Evolutionary conservation across 805 yeast species (phyloP).

Genomic region (Starmera dryadoides): DNA sequence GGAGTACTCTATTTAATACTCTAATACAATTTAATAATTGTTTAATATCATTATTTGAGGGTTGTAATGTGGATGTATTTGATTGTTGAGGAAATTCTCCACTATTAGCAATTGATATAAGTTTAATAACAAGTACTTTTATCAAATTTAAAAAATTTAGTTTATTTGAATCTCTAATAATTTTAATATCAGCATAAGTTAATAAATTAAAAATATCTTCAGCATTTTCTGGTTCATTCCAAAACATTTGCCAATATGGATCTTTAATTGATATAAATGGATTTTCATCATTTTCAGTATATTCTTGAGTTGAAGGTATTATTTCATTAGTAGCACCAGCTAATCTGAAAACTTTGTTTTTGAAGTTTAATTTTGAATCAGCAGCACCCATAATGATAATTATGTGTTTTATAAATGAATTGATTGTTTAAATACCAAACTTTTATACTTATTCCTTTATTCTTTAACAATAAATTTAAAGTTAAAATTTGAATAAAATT

Average conservation of each 20-base stretch:
- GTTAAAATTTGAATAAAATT: too few relatives aligned
- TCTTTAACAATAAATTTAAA: too few relatives aligned
- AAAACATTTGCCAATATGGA: slow-evolving; percentile 37
- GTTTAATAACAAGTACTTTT: slow-evolving; percentile 27
- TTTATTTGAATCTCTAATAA: slow-evolving; percentile 49
- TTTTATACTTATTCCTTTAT: too few relatives aligned
- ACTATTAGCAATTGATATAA: slow-evolving; percentile 14
- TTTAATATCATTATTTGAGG: slow-evolving; percentile 1
- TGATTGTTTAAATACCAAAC: too few relatives aligned
- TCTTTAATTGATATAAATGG: slow-evolving; percentile 25
- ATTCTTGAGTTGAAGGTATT: too few relatives aligned
- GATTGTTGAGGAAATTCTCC: slow-evolving; percentile 18
- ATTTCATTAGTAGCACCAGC: slow-evolving; percentile 29
- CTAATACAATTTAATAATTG: slow-evolving; percentile 56
- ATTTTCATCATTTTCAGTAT: slow-evolving; percentile 1
- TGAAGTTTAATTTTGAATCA: slow-evolving; percentile 59
- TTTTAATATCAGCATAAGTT: slow-evolving; percentile 49
- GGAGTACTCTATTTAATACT: slow-evolving; percentile 55
- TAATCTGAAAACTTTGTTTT: slow-evolving; percentile 52
- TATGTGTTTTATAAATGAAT: too few relatives aligned
- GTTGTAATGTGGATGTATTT: too few relatives aligned
- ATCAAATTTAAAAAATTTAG: slow-evolving; percentile 52
- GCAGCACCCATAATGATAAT: slow-evolving; percentile 61
- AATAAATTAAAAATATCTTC: slow-evolving; percentile 53
- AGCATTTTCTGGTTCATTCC: slow-evolving; percentile 42